Evolutionary conservation across 1,284 basidiomycete species (phyloP), one percentile per base, ranked within the genome.

Genomic region (Apiotrichum montevideense): DNA sequence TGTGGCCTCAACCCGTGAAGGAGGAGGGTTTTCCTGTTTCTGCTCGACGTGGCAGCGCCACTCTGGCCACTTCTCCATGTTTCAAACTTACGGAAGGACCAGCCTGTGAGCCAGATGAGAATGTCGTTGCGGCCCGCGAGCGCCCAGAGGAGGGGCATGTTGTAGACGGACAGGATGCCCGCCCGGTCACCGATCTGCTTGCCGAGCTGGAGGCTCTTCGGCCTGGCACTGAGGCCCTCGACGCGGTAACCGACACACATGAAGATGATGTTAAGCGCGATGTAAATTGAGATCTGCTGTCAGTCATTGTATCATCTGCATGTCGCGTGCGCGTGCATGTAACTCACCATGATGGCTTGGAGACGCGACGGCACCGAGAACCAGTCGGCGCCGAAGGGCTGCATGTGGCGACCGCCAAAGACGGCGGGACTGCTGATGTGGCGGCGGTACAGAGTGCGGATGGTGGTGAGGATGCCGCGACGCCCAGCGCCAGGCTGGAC

Each of bases 161-260:
- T 67, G 61, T 63, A 67, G 45, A 69, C 64, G 45, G 56, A 57
- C 62, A 70, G 65, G 57, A 70, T 64, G 34, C 62, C 68, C 0
- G 66, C 65, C 11, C 66, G 58, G 55, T 68, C 68, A 6, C 61
- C 61, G 9, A 67, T 35, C 44, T 66, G 68, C 33, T 66, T 55
- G 2, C 41, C 55, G 21, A 66, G 44, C 50, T 68, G 65, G 14
- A 48, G 11, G 32, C 52, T 45, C 8, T 44, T 42, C 15, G 53
- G 43, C 29, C 29, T 29, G 29, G 29, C 29, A 4, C 41, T 48
- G 55, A 66, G 66, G 6, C 66, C 58, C 2, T 61, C 35, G 77
- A 84, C 70, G 75, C 89, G 48, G 71, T 83, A 66, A 72, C 80
- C 60, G 68, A 76, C 50, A 77, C 76, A 58, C 66, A 75, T 29